Base-by-base conservation (phyloP, 164 flowering plant species). In the Vitis cinerea region DNA sequence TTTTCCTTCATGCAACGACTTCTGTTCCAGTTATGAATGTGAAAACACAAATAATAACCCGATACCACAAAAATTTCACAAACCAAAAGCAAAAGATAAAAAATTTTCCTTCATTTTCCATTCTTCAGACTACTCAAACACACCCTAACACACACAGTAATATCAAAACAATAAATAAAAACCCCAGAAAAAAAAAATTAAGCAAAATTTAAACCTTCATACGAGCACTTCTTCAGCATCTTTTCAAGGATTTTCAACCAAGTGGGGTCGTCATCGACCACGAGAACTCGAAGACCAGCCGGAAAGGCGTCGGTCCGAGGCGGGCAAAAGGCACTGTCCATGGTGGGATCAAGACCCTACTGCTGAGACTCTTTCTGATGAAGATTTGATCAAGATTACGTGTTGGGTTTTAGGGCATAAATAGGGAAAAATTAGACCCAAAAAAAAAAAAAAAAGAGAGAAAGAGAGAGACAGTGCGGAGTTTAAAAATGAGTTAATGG, bases 211-310 rank as follows among this genome's bases (percentile, higher is more conserved):
- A n/a, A 66, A 87, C 92, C 92, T 83, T 94, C 91, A 70, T 92
- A 94, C 2, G 83, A 85, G 63, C 98, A 94, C 78, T 89, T 94
- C 73, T 83, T 89, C 66, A 94, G 97, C 98, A 94, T 94, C 87
- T 89, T 94, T 65, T 94, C 97, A 10, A 94, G 86, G 67, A 92
- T 89, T 72, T 83, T 94, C 66, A 94, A 72, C 93, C 98, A 94
- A 3, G 97, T 86, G 6, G 87, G 97, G 77, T 94, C 98, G 74
- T 94, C 98, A 74, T 94, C 98, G 53, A 94, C 98, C 9, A 94
- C 97, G 17, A 94, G 94, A 64, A 94, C 98, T 3, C 98, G 84
- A 2, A 92, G 85, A 63, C 98, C 98, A 10, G 84, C 89, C 23
- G 98, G 98, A 69, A 94, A 94, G 7, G 65, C 67, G 19, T 88